Base-by-base conservation (phyloP, 768 basidiomycete species). In the Chiua virens region DNA sequence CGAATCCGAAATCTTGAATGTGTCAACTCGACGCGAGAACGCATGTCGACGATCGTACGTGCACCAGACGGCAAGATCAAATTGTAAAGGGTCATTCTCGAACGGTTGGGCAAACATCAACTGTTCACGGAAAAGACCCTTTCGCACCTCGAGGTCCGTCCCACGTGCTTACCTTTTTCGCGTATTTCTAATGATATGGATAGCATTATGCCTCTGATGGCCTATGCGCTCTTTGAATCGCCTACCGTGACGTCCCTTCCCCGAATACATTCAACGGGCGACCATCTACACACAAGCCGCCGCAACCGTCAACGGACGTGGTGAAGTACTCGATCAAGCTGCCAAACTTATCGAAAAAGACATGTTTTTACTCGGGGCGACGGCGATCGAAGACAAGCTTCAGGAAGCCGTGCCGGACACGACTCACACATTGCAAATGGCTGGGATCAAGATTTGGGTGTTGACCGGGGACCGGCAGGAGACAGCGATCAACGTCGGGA, bases 371-470 rank as follows among this genome's bases (percentile, higher is more conserved):
- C 79, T 99, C 17, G 97, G 97, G 4, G 97, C 97, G 22, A 98
- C 97, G 3, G 97, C 97, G 17, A 94, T 99, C 62, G 97, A 99
- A 68, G 97, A 99, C 69, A 98, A 97, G 70, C 75, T 99, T 14
- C 97, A 99, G 66, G 97, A 99, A 46, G 97, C 97, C 36, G 97
- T 99, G 4, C 97, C 97, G 0, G 97, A 99, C 62, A 86, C 97
- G 6, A 99, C 98, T 43, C 95, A 98, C 66, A 98, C 95, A 0
- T 70, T 99, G 41, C 97, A 99, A 62, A 92, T 91, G 81, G 97
- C 97, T 34, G 97, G 97, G 3, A 97, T 99, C 72, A 99, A 98
- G 86, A 86, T 99, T 17, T 99, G 97, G 97, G 95, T 99, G 8
- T 73, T 99, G 45, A 99, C 97, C 3, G 97, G 97, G 1, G 97